Evolutionary conservation across 1,284 basidiomycete genomes (phyloP), one percentile per base, ranked within the genome.

Genomic region (Bondarzewia mesenterica): DNA sequence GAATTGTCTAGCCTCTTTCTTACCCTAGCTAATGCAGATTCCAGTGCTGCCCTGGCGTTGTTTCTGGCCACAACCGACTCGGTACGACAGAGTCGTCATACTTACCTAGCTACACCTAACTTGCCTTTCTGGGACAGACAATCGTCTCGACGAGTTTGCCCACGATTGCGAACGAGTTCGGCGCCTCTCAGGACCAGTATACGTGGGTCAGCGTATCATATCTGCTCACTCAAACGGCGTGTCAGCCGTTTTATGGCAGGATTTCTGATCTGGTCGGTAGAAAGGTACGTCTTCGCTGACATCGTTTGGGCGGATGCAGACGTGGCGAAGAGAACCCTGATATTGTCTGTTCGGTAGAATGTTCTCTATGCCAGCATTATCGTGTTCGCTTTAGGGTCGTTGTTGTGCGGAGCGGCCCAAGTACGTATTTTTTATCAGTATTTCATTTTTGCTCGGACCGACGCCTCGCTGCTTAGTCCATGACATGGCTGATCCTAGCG

Each of bases 171-270:
- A 76, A 71, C 51, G 75, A 86, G 48, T 72, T 89, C 36, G 52
- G 69, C 27, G 85, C 83, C 16, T 75, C 81, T 39, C 73, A 79
- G 50, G 73, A 68, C 45, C 77, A 87, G 59, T 90, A 89, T 58
- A 85, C 82, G n/a, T 90, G 88, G 87, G 82, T 90, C 46, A 83
- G 80, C 21, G 82, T 88, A 36, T 74, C 84, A 18, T 90, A 90
- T 58, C 77, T 89, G 74, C 72, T 90, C 48, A 87, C 87, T 2
- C 87, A 90, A 60, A 89, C 87, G 2, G 85, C 83, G 15, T 80
- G 82, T 54, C 88, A 89, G 58, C 87, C 88, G 37, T 65, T 90
- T 26, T 89, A 89, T 59, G 87, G 85, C 46, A 77, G 76, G 57
- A 65, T 89, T 42, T 88, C 87, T 49, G 85, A 89, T 64, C 72